A percentile compares a stretch with the other conserved stretches of the same genome.
Conservation (phyloP, 768 basidiomycete genomes). For the Astraeus odoratus region DNA sequence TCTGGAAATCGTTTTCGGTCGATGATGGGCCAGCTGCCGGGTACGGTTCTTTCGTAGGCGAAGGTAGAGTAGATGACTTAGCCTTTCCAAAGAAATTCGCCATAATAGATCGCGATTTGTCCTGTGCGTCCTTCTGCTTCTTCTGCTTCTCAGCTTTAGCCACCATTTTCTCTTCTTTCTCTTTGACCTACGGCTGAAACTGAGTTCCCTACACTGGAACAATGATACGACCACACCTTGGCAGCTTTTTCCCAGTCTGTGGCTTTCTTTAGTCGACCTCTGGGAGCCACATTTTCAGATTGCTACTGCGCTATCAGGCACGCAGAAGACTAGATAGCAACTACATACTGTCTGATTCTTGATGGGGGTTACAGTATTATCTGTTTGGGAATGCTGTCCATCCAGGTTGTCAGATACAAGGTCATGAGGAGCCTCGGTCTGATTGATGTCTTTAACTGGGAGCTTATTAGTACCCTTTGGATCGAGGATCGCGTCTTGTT, state of each 20-base stretch:
- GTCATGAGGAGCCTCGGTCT: slow-evolving; percentile 8
- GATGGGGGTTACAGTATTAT: slow-evolving; percentile 21
- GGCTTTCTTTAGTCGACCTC: slow-evolving; percentile 42
- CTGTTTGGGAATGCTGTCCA: slow-evolving; percentile 20
- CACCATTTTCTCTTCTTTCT: slow-evolving; percentile 57
- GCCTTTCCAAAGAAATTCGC: slow-evolving; percentile 71
- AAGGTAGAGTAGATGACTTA: slow-evolving; percentile 27
- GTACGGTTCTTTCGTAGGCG: slow-evolving; percentile 18
- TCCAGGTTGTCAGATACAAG: slow-evolving; percentile 1
- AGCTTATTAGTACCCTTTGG: slow-evolving; percentile 34
- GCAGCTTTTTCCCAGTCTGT: slow-evolving; percentile 47
- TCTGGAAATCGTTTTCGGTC: slow-evolving; percentile 58
- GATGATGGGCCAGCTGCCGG: slow-evolving; percentile 28
- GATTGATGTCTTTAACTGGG: slow-evolving; percentile 30
- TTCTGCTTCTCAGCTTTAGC: slow-evolving; percentile 67
- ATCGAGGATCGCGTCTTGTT: slow-evolving; percentile 50
- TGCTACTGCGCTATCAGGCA: slow-evolving; percentile 8
- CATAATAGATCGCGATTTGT: slow-evolving; percentile 71
- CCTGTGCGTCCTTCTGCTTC: slow-evolving; percentile 62
- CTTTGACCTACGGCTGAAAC: slow-evolving; percentile 48
- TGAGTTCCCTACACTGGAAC: slow-evolving; percentile 5
- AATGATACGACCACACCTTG: slow-evolving; percentile 15
- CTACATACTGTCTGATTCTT: slow-evolving; percentile 36
- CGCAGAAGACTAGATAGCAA: background rate
- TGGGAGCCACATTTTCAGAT: slow-evolving; percentile 21